Evolutionary conservation across 2,329 filamentous ascomycete genomes (phyloP).

Genomic region (Samsoniella hepiali): DNA sequence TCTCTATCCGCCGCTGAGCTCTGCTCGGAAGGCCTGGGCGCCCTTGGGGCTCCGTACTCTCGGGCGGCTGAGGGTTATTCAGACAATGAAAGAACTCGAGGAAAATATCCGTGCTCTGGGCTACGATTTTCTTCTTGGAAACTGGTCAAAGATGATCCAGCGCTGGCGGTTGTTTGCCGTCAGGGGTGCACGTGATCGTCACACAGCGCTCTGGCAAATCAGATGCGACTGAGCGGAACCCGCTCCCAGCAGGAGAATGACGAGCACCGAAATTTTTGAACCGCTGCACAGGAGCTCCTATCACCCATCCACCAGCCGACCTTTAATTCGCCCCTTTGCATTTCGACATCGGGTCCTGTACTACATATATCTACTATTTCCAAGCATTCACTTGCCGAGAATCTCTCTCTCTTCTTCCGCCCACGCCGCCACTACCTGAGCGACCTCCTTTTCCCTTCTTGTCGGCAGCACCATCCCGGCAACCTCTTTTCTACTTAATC

Average conservation of each 20-base stretch:
- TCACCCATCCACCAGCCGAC: constrained; percentile 9
- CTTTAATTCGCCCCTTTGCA: constrained; percentile 1
- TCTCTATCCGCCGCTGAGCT: too few species aligned
- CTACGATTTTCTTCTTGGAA: too few species aligned
- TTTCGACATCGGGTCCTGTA: background rate
- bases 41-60: too few species aligned
- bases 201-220: background rate
- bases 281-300: constrained; percentile 7
- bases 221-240: constrained; percentile 5
- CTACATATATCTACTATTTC: background rate
- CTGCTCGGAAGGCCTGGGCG: too few species aligned
- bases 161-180: background rate
- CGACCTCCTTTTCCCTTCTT: background rate
- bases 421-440: background rate
- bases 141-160: background rate
- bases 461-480: background rate
- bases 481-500: constrained; percentile 6
- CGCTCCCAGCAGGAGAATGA: constrained; percentile 2
- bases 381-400: constrained; percentile 14
- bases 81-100: too few species aligned
- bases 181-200: constrained; percentile 18
- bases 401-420: background rate
- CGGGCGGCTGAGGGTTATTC: too few species aligned
- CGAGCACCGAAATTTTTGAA: constrained; percentile 22
- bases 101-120: too few species aligned